These are phyloP conservation scores for Saturnispora diversa DNA, from an alignment of 805 yeast genomes.

Conservation along the genomic window DNA sequence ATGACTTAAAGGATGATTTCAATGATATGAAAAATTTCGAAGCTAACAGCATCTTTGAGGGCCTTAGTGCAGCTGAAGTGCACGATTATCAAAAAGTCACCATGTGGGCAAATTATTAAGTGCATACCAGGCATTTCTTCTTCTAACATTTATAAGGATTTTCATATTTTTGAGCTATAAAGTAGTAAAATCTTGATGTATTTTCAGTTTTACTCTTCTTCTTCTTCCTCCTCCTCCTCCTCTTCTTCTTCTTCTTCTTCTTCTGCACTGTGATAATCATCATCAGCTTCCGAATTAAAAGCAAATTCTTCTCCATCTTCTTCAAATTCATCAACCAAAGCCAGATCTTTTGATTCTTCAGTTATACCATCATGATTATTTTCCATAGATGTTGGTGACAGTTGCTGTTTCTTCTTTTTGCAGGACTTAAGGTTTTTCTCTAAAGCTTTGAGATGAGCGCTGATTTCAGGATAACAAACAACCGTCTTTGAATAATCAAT, in stretches of 20 bases:
- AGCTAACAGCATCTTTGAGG: conserved; percentile 2
- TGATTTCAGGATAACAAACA: too few relatives aligned
- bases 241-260: conserved; percentile 5
- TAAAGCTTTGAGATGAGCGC: too few relatives aligned
- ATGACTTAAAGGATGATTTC: neutral
- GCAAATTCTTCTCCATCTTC: conserved; percentile 1
- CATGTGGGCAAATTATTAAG: conserved; percentile 9
- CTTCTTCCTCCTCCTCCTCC: conserved; percentile 7
- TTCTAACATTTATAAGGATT: too few relatives aligned
- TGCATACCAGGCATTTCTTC: too few relatives aligned
- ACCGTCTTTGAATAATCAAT: too few relatives aligned
- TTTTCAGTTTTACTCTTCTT: conserved; percentile 6
- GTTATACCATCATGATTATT: neutral
- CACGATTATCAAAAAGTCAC: conserved; percentile 8
- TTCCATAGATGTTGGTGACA: too few relatives aligned
- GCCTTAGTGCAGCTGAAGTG: conserved; percentile 9
- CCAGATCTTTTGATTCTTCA: conserved; percentile 1
- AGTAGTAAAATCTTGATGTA: conserved; percentile 3
- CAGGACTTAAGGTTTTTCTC: too few relatives aligned
- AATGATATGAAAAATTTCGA: neutral
- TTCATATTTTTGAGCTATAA: neutral
- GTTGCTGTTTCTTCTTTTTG: too few relatives aligned
- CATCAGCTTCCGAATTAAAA: conserved; percentile 1
- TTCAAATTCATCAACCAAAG: conserved; percentile 6
- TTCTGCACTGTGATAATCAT: neutral